Evolutionary conservation across 164 flowering plant genomes (phyloP).

Genomic region (Litsea cubeba): DNA sequence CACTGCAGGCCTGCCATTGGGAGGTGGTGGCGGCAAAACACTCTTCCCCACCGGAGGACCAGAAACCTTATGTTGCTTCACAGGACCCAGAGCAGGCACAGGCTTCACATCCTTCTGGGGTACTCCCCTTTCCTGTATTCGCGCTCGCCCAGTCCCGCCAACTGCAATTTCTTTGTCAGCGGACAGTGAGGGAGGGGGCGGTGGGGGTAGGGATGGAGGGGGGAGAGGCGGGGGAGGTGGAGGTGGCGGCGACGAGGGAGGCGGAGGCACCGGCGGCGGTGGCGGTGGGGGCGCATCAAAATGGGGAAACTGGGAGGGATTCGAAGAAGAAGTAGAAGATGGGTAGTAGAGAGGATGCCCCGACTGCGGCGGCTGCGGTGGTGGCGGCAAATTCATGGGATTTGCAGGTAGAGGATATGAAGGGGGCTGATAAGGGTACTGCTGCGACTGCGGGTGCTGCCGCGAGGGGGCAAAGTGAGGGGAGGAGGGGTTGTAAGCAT

Average conservation of each 20-base stretch:
- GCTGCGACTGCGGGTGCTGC: conserved; percentile 33
- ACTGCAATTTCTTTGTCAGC: conserved; percentile 28
- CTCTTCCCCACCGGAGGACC: conserved; percentile 22
- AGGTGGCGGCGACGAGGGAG: conserved; percentile 55
- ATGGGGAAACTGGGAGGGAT: conserved; percentile 31
- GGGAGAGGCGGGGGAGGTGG: conserved; percentile 40
- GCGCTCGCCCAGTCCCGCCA: conserved; percentile 8
- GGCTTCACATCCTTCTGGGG: conserved; percentile 14
- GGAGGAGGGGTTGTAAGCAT: conserved; percentile 27
- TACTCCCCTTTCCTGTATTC: conserved; percentile 9
- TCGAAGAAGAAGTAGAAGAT: conserved; percentile 42
- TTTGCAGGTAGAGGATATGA: conserved; percentile 48
- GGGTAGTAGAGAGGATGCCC: conserved; percentile 42
- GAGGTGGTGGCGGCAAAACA: background rate
- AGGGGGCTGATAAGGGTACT: conserved; percentile 34
- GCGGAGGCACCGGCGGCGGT: conserved; percentile 25
- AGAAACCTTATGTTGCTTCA: conserved; percentile 39
- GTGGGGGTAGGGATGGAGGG: conserved; percentile 37
- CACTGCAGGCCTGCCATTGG: conserved; percentile 29
- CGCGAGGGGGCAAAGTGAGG: conserved; percentile 27
- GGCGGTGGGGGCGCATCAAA: conserved; percentile 25
- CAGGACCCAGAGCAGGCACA: conserved; percentile 21
- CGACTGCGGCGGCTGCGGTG: conserved; percentile 21
- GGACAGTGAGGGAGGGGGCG: conserved; percentile 31
- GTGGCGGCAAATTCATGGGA: conserved; percentile 17